These are phyloP conservation scores for Martensiomyces pterosporus DNA, from an alignment of 192 early-diverging fungal genomes.

Conservation along the genomic window DNA sequence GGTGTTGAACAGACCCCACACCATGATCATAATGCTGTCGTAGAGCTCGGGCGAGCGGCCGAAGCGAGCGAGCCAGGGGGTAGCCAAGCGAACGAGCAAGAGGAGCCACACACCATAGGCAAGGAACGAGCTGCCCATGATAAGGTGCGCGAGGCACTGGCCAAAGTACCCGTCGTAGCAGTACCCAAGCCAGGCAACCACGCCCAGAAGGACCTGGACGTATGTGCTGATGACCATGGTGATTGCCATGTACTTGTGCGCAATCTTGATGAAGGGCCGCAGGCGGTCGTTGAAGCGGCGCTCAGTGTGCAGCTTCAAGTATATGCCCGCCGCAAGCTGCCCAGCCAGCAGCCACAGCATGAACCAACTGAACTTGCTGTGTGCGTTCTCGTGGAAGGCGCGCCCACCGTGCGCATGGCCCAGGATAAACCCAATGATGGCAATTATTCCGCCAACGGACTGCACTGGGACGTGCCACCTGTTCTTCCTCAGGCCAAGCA, in stretches of 20 bases:
- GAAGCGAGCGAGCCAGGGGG: constrained; percentile 53
- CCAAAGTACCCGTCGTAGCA: constrained; percentile 60
- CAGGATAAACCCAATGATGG: constrained; percentile 54
- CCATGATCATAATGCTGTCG: constrained; percentile 61
- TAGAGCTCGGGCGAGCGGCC: constrained; percentile 65
- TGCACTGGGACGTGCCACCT: constrained; percentile 63
- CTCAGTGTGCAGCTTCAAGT: constrained; percentile 60
- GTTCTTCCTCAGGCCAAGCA: constrained; percentile 55
- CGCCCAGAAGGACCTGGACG: constrained; percentile 62
- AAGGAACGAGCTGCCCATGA: constrained; percentile 70
- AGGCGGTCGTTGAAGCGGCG: constrained; percentile 51
- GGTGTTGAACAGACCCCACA: constrained; percentile 67
- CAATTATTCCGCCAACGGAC: constrained; percentile 43
- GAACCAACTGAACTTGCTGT: constrained; percentile 59
- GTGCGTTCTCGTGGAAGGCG: constrained; percentile 60
- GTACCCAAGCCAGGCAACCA: constrained; percentile 58
- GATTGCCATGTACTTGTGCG: constrained; percentile 54
- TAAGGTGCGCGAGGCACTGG: constrained; percentile 67
- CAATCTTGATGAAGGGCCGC: constrained; percentile 47
- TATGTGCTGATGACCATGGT: constrained; percentile 56
- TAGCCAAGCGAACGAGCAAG: constrained; percentile 54
- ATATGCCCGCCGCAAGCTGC: constrained; percentile 55
- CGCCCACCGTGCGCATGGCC: constrained; percentile 61
- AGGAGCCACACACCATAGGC: constrained; percentile 62
- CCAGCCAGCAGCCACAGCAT: constrained; percentile 53